Evolutionary conservation across 2,329 filamentous ascomycete genomes (phyloP), one percentile per base, ranked within the genome.

Genomic region (Colletotrichum aenigma): DNA sequence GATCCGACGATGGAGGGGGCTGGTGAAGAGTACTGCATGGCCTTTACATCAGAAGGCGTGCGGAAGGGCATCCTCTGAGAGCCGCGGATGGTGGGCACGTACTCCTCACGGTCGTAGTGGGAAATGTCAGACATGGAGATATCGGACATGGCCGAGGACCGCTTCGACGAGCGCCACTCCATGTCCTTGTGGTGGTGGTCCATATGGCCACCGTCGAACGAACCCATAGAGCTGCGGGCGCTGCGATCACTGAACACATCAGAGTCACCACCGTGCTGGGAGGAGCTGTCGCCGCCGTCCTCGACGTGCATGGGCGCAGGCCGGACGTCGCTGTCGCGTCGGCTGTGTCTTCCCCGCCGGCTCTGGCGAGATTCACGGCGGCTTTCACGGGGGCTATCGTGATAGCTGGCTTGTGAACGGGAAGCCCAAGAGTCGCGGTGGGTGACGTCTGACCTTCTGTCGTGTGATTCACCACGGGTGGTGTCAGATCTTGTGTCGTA

Each of bases 1-100:
- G 87, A 88, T 7, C 32, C 74, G 65, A 86, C 84, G n/a, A 88
- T 85, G 0, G 92, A 93, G 0, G 88, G 86, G 0, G 91, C 86
- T 0, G 93, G 93, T 0, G 93, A 94, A 3, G 90, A 89, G 92
- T 95, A 94, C 78, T 95, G 94, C 84, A 95, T 89, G 2, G 92
- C 92, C 66, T 92, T 91, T 9, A 95, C 91, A 15, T 92, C 92
- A 2, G 93, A 93, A 0, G 93, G 91, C 15, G 93, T 93, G 64
- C 93, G 89, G 81, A 95, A 95, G 2, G 91, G 89, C 7, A 92
- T 90, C 4, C 93, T 89, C 10, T 89, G 88, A 9, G 90, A 91
- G 9, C 89, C 88, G 69, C 93, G 90, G 26, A 89, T 86, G n/a
- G 89, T 90, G 3, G 90, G 87, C 2, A 89, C 79, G 75, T 90